A percentile compares a stretch with the other conserved stretches of the same genome.
These are phyloP conservation scores for Pestalotiopsis sp. DNA, from an alignment of 2,329 filamentous ascomycete genomes.

Conservation along the genomic window DNA sequence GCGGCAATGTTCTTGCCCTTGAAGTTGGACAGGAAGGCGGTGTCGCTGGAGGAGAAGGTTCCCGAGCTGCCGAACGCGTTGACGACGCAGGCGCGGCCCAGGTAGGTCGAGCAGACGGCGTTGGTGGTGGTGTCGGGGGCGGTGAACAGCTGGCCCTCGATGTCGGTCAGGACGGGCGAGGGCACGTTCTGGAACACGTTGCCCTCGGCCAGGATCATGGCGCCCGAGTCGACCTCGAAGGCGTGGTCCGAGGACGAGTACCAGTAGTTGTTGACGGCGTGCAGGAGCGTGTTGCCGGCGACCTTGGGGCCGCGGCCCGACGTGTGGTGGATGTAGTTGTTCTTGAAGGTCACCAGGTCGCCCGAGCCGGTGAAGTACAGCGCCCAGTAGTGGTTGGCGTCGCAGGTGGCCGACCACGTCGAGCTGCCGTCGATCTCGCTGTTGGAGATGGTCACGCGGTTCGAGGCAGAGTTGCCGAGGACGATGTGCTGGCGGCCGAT, in stretches of 20 bases:
- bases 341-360: constrained; percentile 42
- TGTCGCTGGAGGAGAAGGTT: constrained; percentile 12
- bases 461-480: constrained; percentile 31
- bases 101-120: constrained; percentile 12
- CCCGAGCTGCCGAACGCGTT: constrained; percentile 15
- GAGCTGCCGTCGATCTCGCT: constrained; percentile 44
- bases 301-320: constrained; percentile 45
- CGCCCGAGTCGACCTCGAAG: constrained; percentile 41
- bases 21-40: constrained; percentile 15
- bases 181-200: constrained; percentile 43
- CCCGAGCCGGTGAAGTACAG: constrained; percentile 39
- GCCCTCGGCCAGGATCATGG: constrained; percentile 48
- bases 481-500: constrained; percentile 46
- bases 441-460: constrained; percentile 45
- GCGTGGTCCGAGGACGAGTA: constrained; percentile 41
- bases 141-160: constrained; percentile 14
- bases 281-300: constrained; percentile 31
- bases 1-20: constrained; percentile 16
- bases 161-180: constrained; percentile 5
- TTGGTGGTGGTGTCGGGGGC: constrained; percentile 11
- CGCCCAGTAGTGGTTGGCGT: constrained; percentile 47
- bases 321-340: constrained; percentile 46
- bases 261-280: constrained; percentile 44
- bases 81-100: constrained; percentile 14
- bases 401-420: constrained; percentile 41